These are phyloP conservation scores for Begonia fuchsioides DNA, from an alignment of 306 rosid genomes.

Conservation along the genomic window DNA sequence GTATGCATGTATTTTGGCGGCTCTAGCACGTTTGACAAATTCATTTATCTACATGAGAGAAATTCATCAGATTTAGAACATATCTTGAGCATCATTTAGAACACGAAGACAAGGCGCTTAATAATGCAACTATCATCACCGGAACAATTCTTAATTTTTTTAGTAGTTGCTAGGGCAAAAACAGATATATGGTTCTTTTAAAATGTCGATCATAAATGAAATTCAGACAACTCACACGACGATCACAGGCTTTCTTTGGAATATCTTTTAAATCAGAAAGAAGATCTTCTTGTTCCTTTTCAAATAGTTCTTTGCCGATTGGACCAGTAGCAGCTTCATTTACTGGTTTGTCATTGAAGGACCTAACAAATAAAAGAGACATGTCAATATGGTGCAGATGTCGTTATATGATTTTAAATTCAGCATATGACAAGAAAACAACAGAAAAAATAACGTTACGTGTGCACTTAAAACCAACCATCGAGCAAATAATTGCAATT, in stretches of 20 bases:
- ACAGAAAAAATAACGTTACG: too few relatives aligned
- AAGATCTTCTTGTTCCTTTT: constrained; percentile 84
- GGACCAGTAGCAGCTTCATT: constrained; percentile 38
- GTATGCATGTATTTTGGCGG: constrained; percentile 79
- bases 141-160: too few relatives aligned
- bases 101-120: too few relatives aligned
- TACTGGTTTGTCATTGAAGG: constrained; percentile 75
- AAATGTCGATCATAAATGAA: neutral
- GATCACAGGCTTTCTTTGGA: constrained; percentile 91
- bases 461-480: too few relatives aligned
- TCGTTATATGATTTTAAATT: too few relatives aligned
- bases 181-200: neutral
- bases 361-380: constrained; percentile 23
- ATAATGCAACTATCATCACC: too few relatives aligned
- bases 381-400: too few relatives aligned
- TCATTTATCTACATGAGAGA: constrained; percentile 57
- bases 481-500: too few relatives aligned
- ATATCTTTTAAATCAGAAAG: constrained; percentile 79
- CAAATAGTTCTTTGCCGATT: constrained; percentile 78
- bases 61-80: too few relatives aligned
- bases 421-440: too few relatives aligned
- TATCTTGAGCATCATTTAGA: too few relatives aligned
- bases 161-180: too few relatives aligned
- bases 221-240: constrained; percentile 42
- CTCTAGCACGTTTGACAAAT: constrained; percentile 85